Evolutionary conservation across 108 stramenopile species (phyloP).

Genomic region (Nannochloropsis granulata): DNA sequence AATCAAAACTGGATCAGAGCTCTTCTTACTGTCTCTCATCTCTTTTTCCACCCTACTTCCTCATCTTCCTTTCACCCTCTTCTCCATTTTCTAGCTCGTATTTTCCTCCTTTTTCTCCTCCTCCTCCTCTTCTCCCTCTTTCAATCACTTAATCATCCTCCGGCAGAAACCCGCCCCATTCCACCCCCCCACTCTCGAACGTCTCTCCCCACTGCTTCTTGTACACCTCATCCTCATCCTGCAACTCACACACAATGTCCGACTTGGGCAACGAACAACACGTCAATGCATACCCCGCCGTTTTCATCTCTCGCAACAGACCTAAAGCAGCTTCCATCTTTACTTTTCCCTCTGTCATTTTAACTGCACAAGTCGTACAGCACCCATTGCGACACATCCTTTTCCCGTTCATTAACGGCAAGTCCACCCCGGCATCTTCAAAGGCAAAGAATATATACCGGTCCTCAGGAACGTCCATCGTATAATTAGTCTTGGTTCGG

Average conservation of each 20-base stretch:
- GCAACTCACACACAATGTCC: slow-evolving; percentile 23
- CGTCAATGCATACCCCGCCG: slow-evolving; percentile 29
- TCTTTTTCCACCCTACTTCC: not conserved
- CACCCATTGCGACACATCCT: slow-evolving; percentile 41
- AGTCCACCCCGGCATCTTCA: slow-evolving; percentile 29
- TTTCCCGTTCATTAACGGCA: slow-evolving; percentile 33
- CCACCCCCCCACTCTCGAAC: slow-evolving; percentile 37
- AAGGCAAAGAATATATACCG: slow-evolving; percentile 36
- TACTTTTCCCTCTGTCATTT: slow-evolving; percentile 34
- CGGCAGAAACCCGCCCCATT: slow-evolving; percentile 37
- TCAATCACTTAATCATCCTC: slow-evolving; percentile 30
- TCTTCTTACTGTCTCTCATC: not conserved
- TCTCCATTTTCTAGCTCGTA: too few species aligned
- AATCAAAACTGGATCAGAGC: too few species aligned
- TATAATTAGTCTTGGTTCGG: not conserved
- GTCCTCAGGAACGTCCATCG: slow-evolving; percentile 33
- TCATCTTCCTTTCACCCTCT: not conserved
- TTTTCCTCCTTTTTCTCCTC: not conserved
- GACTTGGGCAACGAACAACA: slow-evolving; percentile 36
- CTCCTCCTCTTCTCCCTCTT: too few species aligned
- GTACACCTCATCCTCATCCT: slow-evolving; percentile 43
- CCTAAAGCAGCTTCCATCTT: slow-evolving; percentile 35
- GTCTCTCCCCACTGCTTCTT: slow-evolving; percentile 34
- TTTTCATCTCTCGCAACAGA: slow-evolving; percentile 29
- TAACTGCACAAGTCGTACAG: slow-evolving; percentile 38